Base-by-base conservation (phyloP, 2,329 filamentous ascomycete species). In the Stagonosporopsis chrysanthemi region DNA sequence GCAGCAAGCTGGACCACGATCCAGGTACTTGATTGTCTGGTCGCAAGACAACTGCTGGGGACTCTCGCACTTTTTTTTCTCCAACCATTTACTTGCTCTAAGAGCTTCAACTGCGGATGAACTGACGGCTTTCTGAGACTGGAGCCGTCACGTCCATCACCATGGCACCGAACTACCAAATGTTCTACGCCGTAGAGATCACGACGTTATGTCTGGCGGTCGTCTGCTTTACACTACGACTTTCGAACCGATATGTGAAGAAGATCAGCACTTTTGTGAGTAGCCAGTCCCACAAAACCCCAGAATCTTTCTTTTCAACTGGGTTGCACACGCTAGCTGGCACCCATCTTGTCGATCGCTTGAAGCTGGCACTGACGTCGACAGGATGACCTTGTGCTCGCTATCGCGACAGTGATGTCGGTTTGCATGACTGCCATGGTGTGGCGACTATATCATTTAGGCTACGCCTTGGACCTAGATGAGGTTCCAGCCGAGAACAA, bases 141-240 rank as follows among this genome's bases (percentile, higher is more conserved):
- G 39, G 14, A 38, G 28, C 43, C 41, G 29, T 38, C 52, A 43
- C n/a, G 36, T 29, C 14, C 35, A 14, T 31, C 26, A 51, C n/a
- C n/a, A 60, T 60, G 58, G 40, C 42, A 26, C 58, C 58, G n/a
- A 50, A 60, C 43, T 60, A 57, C 24, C 38, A 31, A 22, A 29
- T 60, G 15, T 60, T 60, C 40, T 52, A 50, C 14, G 49, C 52
- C 3, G 36, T 60, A 17, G 58, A 57, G 36, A 53, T 60, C 31
- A 60, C 58, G 1, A 56, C 58, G 3, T 26, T 60, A 15, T 40
- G 43, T 29, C 23, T 60, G 4, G 58, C 58, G 12, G 12, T 60
- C n/a, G n/a, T 57, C 2, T 60, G 52, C 19, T 44, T 60, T 24
- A 49, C 52, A 15, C 29, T 56, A 5, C 52, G 58, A 6, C 45